phyloP scores from a whole-genome alignment of 2,329 filamentous ascomycete genomes.

The Ascochyta fabae region DNA sequence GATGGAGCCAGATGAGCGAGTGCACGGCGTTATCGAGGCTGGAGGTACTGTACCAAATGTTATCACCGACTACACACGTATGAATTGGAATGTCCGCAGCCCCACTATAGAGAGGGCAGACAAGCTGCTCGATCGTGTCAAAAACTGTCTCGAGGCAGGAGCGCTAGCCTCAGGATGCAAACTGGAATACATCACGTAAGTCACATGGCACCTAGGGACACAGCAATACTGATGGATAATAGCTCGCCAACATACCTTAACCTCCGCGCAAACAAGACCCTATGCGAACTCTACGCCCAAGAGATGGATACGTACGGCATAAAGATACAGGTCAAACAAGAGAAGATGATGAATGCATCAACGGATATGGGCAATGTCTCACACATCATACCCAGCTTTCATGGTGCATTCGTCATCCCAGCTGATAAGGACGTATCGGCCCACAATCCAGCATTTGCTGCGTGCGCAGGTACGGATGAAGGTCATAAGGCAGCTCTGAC shows the following conservation, averaged over 20 bases:
- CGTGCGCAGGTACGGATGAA: constrained; percentile 49
- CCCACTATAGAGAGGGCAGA: constrained; percentile 38
- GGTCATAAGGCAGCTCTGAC: constrained; percentile 53
- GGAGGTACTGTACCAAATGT: constrained; percentile 20
- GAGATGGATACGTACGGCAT: constrained; percentile 54
- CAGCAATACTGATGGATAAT: not conserved
- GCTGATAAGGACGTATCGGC: constrained; percentile 45
- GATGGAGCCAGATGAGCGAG: constrained; percentile 22
- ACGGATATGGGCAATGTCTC: constrained; percentile 28
- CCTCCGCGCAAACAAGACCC: constrained; percentile 53
- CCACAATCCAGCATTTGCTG: constrained; percentile 54
- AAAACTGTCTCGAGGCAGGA: constrained; percentile 39
- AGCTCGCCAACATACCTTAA: constrained; percentile 54
- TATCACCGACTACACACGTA: constrained; percentile 46
- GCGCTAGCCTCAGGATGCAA: constrained; percentile 28
- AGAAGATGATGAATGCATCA: constrained; percentile 46
- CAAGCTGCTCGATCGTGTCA: constrained; percentile 38
- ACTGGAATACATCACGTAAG: constrained; percentile 47
- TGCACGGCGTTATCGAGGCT: constrained; percentile 22
- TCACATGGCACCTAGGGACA: not conserved
- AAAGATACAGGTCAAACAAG: constrained; percentile 47
- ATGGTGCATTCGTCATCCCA: constrained; percentile 57
- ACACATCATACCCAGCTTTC: constrained; percentile 45
- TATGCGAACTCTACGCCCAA: constrained; percentile 54
- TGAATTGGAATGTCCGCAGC: constrained; percentile 52